Conservation (phyloP, 1,284 basidiomycete species). For the Sporisorium exsertum region DNA sequence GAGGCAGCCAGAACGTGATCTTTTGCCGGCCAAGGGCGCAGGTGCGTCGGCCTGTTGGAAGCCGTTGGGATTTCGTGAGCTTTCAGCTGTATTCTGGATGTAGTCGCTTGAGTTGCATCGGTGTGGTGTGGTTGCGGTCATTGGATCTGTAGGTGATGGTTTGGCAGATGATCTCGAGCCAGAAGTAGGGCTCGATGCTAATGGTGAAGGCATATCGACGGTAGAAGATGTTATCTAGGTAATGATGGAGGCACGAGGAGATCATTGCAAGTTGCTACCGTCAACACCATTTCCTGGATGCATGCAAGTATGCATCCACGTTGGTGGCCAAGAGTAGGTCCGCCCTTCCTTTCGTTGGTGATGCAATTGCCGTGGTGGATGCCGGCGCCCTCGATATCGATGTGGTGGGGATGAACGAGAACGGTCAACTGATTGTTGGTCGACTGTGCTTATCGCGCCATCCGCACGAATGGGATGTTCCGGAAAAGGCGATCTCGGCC, state of each 20-base stretch:
- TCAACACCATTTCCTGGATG: background rate
- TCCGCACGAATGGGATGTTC: background rate
- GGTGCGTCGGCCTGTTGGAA: slow-evolving; percentile 4
- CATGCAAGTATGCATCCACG: slow-evolving; percentile 1
- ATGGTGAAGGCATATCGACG: background rate
- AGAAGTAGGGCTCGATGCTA: slow-evolving; percentile 3
- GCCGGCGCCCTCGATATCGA: too few relatives aligned
- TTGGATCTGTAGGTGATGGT: background rate
- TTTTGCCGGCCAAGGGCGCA: slow-evolving; percentile 22
- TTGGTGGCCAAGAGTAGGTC: background rate
- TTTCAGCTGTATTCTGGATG: background rate
- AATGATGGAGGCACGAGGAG: background rate
- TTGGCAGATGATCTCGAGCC: background rate
- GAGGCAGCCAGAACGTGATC: slow-evolving; percentile 43
- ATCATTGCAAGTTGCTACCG: background rate
- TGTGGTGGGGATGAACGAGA: background rate
- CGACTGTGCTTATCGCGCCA: background rate
- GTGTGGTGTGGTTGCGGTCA: background rate
- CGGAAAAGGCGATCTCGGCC: background rate
- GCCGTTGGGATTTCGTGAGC: background rate
- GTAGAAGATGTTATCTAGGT: background rate
- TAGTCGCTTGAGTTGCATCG: background rate
- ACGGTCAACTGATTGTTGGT: background rate
- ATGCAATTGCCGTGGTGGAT: background rate
- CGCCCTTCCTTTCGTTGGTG: background rate